Base-by-base conservation (phyloP, 768 basidiomycete genomes). In the Lentinula guzmanii region DNA sequence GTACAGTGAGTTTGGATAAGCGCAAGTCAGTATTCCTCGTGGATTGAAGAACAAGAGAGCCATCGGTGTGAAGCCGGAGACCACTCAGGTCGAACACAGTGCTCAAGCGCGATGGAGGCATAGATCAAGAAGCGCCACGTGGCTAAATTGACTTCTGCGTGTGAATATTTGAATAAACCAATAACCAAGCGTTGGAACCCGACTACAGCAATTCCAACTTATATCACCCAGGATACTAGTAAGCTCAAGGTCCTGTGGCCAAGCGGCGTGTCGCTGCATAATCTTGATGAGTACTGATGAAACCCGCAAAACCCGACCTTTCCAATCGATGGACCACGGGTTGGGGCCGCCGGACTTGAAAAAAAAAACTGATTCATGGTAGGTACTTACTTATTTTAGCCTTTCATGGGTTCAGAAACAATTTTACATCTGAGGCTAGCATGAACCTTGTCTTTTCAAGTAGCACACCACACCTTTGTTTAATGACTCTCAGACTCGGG, bases 81-180 rank as follows among this genome's bases (percentile, higher is more conserved):
- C 75, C 71, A 0, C 82, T 74, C n/a, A 79, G 70, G 64, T 83
- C 81, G 65, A 82, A 77, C 18, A 81, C 75, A 7, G 82, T 83
- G 46, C 69, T 80, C 58, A 68, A 18, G 11, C 61, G 61, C 18
- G 61, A 50, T 34, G 33, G 43, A 56, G 52, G 46, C 61, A 62
- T 62, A 1, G 4, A 21, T 24, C 10, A 21, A 45, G 21, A 21
- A 28, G 21, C 37, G 46, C 46, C 46, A 48, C 46, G 21, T 48
- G 46, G 46, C 46, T 18, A 9, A 39, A 39, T 39, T 39, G 13
- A 8, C 37, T 39, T 39, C 37, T 13, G 37, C 37, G 37, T 39
- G 37, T 39, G 37, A 39, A 39, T 39, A 39, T 39, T 8, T 39
- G 28, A 28, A 24, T 24, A 24, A 24, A 24, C 24, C 24, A 28